Evolutionary conservation across 768 basidiomycete genomes (phyloP), one percentile per base, ranked within the genome.

Genomic region (Lactarius hengduanensis): DNA sequence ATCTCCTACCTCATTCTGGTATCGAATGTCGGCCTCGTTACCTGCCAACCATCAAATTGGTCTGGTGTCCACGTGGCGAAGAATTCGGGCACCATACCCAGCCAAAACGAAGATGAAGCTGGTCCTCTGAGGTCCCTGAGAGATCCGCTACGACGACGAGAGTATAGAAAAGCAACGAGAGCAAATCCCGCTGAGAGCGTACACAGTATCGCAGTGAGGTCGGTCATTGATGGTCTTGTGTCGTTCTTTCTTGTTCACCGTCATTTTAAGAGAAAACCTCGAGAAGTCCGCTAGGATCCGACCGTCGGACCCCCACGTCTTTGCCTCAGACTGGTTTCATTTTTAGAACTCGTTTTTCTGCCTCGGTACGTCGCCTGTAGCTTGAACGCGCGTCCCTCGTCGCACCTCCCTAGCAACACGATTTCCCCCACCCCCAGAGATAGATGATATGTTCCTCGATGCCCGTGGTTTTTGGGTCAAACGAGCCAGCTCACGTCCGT

Each of bases 1-100:
- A 18, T 71, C 69, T 3, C 73, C 73, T 13, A 73, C 72, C 56
- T 73, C 64, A 11, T 62, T 28, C 55, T 57, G 41, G 16, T 57
- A 43, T 7, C 40, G 40, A 11, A 63, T 6, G 9, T 63, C 55
- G 2, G 18, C 47, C 3, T 62, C 50, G 18, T 41, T 62, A 18
- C 50, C 61, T 62, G 16, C 1, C 16, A 53, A 53, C 6, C 11
- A 53, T 53, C 10, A 0, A 53, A 6, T 53, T 15, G 2, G 2
- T 53, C 26, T 28, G 4, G 6, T 22, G 6, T 26, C 50, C 13
- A 28, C 50, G 1, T 7, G 50, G 6, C 10, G 4, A 26, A 15
- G 15, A 26, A 26, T 26, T 28, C 0, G 15, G 6, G 15, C 2
- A 26, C 11, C 2, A 6, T 53, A 53, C 50, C 50, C 13, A 53